Percentiles rank a stretch among this genome's conserved stretches.
phyloP scores from a whole-genome alignment of 78 protist species.

The Dictyostelium firmibasis region DNA sequence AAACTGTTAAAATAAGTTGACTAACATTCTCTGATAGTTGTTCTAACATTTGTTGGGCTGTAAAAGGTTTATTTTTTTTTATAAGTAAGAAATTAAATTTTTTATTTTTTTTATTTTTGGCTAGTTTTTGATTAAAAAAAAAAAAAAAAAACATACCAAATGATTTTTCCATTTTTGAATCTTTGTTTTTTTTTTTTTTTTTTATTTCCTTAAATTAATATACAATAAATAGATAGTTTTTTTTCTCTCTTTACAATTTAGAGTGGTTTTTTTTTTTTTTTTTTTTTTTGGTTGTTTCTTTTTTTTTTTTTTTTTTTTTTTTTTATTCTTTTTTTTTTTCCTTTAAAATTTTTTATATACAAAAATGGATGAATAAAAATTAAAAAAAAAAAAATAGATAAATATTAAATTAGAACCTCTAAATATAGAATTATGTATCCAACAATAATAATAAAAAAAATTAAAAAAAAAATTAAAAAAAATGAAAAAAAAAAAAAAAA shows the following conservation, averaged over 20 bases:
- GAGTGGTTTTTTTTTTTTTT: not conserved
- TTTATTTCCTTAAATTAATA: not conserved
- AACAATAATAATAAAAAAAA: not conserved
- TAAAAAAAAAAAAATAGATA: not conserved
- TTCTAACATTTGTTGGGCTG: constrained; percentile 59
- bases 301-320: not conserved
- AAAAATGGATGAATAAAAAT: not conserved
- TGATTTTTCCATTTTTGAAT: not conserved
- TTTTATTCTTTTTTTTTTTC: not conserved
- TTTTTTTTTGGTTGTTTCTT: not conserved
- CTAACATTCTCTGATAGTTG: constrained; percentile 73
- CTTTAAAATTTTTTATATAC: no score
- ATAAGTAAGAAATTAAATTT: not conserved
- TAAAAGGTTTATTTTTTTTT: not conserved
- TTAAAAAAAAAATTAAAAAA: no score
- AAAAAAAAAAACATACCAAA: not conserved
- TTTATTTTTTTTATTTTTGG: not conserved
- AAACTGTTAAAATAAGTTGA: constrained; percentile 34
- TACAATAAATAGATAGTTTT: not conserved
- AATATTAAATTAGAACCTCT: not conserved
- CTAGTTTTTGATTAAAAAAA: no score
- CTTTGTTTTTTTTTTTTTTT: not conserved
- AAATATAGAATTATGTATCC: not conserved
- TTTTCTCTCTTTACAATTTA: not conserved
- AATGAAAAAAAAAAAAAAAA: not conserved